Evolutionary conservation across 176 grass and related monocot genomes (phyloP), one percentile per base, ranked within the genome.

Genomic region (Eleusine indica): DNA sequence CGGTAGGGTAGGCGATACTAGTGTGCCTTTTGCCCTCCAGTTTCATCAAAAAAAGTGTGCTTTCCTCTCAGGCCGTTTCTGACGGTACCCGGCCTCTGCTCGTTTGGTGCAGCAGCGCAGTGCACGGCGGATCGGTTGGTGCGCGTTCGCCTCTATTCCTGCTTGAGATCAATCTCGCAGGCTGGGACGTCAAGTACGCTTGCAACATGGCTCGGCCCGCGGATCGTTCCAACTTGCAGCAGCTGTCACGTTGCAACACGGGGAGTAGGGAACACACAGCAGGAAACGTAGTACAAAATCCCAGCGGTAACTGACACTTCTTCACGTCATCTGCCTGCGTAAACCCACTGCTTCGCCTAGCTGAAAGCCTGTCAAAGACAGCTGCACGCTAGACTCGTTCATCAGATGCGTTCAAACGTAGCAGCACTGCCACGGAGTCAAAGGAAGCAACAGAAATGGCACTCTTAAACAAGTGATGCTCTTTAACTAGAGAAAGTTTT

Each of bases 321-420:
- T 35, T 64, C 21, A 86, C 76, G 68, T 39, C 40, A 22, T 60
- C 21, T 9, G 38, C 22, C 21, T 15, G 68, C 32, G 67, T 42
- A 61, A 25, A 63, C 19, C 60, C 32, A 35, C 2, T 68, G 61
- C 52, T 61, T 40, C 52, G 1, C 18, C 41, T 75, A 62, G 41
- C 3, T 78, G 76, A 76, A 29, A 63, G 56, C 67, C 73, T 54
- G 53, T 22, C 68, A 56, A 73, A 47, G 32, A 35, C 32, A 35
- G 68, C 32, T 39, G 74, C 46, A 49, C 40, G 53, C 18, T 57
- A 18, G 17, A 21, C 53, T 57, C 53, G 53, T 57, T 17, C 21
- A 32, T 4, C 21, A 4, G 73, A 4, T 61, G 65, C 40, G 22
- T 61, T 61, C 74, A 49, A 70, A 28, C 66, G 74, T 37, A 25